Evolutionary conservation across 176 grass and related monocot genomes (phyloP).

Genomic region (Pharus latifolius): DNA sequence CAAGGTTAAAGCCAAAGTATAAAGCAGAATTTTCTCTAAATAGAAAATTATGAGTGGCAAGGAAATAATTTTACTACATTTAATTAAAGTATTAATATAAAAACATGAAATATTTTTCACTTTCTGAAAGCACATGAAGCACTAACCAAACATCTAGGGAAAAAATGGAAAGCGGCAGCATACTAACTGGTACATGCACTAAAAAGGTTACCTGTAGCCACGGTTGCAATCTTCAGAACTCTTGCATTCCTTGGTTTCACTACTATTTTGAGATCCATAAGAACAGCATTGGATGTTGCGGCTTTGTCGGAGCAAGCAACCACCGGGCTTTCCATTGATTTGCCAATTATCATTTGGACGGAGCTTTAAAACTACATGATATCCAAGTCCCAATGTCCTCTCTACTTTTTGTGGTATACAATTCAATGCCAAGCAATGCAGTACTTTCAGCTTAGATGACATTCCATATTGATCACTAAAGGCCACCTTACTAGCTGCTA

Average conservation of each 20-base stretch:
- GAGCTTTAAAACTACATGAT: conserved; percentile 19
- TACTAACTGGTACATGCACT: neutral
- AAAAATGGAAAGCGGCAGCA: neutral
- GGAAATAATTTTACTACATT: too few species aligned
- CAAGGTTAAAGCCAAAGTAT: neutral
- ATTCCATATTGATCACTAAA: conserved; percentile 21
- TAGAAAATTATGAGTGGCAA: neutral
- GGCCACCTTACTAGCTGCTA: conserved; percentile 18
- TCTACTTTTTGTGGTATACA: conserved; percentile 25
- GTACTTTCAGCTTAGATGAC: conserved; percentile 8
- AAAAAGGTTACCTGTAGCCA: conserved; percentile 38
- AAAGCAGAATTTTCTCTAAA: neutral
- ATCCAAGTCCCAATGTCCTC: conserved; percentile 28
- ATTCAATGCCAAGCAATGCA: conserved; percentile 8
- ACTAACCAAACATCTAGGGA: neutral
- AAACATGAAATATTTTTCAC: neutral
- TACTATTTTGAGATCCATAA: conserved; percentile 30
- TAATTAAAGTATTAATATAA: neutral
- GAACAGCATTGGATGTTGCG: conserved; percentile 24
- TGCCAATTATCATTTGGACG: conserved; percentile 25
- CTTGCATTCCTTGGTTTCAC: conserved; percentile 32
- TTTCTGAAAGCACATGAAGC: neutral
- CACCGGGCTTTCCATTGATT: conserved; percentile 8
- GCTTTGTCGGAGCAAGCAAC: conserved; percentile 4
- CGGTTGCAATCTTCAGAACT: conserved; percentile 21